These are phyloP conservation scores for Coemansia sp. DNA, from an alignment of 192 early-diverging fungal genomes.

Conservation along the genomic window DNA sequence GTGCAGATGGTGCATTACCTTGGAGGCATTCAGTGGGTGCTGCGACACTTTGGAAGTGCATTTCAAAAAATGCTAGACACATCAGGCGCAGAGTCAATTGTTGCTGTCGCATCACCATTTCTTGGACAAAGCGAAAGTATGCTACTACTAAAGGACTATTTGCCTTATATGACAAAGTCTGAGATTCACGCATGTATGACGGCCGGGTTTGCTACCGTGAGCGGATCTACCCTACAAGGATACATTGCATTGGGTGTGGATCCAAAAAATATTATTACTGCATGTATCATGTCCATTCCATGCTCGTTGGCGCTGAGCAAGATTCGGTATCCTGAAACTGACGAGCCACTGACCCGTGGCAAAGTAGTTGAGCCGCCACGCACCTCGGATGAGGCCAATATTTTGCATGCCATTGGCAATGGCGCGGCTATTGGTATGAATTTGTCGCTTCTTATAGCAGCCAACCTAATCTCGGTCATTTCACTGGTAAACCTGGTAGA, in stretches of 20 bases:
- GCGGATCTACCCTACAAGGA: conserved; percentile 75
- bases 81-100: conserved; percentile 82
- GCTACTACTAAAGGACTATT: conserved; percentile 76
- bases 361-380: conserved; percentile 59
- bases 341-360: conserved; percentile 76
- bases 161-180: conserved; percentile 80
- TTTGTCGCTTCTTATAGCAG: conserved; percentile 71
- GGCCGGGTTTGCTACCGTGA: conserved; percentile 88
- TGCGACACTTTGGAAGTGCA: conserved; percentile 62
- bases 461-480: conserved; percentile 74
- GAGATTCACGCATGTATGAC: conserved; percentile 87
- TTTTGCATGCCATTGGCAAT: conserved; percentile 79
- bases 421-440: conserved; percentile 81
- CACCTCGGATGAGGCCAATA: conserved; percentile 65
- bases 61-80: conserved; percentile 70
- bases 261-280: conserved; percentile 69
- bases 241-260: conserved; percentile 74
- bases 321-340: conserved; percentile 81
- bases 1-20: conserved; percentile 82
- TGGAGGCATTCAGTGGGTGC: conserved; percentile 82
- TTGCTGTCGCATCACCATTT: conserved; percentile 83
- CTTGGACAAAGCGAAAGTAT: conserved; percentile 82
- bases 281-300: conserved; percentile 91
- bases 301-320: conserved; percentile 81
- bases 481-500: conserved; percentile 72